Conservation (phyloP, 164 flowering plant species). For the Paratinospora sagittata region DNA sequence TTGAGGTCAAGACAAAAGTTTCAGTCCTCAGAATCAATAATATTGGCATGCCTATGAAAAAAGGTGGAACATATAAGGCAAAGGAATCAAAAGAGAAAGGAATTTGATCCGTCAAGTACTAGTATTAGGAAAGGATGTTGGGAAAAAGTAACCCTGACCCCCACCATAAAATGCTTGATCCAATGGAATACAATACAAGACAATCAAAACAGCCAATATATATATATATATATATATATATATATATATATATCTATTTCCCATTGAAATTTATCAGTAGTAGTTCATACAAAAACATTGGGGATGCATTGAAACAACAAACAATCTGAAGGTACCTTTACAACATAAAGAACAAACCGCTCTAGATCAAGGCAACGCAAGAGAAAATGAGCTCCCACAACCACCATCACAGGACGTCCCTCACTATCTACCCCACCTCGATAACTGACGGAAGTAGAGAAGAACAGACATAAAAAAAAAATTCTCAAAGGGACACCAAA, state of each 20-base stretch:
- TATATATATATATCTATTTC: too few species aligned
- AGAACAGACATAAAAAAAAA: background rate
- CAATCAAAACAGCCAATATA: background rate
- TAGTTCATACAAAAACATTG: background rate
- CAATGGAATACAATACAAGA: background rate
- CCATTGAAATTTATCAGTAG: background rate
- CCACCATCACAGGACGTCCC: conserved; percentile 98
- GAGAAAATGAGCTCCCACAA: conserved; percentile 98
- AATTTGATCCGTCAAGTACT: background rate
- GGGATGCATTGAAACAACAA: background rate
- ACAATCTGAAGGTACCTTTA: conserved; percentile 50
- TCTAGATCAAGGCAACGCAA: conserved; percentile 98
- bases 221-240: too few species aligned
- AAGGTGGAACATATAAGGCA: background rate
- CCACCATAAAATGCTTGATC: background rate
- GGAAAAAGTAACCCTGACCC: background rate
- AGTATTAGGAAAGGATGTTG: background rate
- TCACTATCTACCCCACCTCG: conserved; percentile 99
- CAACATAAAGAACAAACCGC: conserved; percentile 79
- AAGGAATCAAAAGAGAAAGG: background rate
- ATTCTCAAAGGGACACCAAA: background rate
- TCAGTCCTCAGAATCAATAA: conserved; percentile 9
- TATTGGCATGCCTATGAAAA: too few species aligned
- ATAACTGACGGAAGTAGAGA: conserved; percentile 42
- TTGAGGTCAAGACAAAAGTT: conserved; percentile 6